phyloP scores from a whole-genome alignment of 2,329 filamentous ascomycete species.

The Calonectria hawksworthii region DNA sequence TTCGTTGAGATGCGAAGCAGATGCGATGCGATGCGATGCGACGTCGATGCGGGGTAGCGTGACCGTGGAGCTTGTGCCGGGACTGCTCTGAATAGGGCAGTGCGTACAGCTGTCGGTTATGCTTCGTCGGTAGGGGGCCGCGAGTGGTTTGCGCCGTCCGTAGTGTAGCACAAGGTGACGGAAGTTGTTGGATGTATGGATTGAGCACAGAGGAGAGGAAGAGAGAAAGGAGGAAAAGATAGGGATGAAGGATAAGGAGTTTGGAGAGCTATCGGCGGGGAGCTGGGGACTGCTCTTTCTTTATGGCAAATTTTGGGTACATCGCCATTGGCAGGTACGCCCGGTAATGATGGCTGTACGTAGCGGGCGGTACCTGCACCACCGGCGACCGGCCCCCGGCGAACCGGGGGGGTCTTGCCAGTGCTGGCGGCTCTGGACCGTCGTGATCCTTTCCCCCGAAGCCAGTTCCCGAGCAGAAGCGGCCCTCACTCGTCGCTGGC shows the following conservation, averaged over 20 bases:
- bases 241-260: conserved; percentile 29
- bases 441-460: conserved; percentile 49
- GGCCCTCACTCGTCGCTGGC: conserved; percentile 17
- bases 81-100: conserved; percentile 43
- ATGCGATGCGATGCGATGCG: conserved; percentile 38
- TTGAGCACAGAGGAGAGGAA: conserved; percentile 17
- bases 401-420: conserved; percentile 44
- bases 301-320: conserved; percentile 44
- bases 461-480: conserved; percentile 43
- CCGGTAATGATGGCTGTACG: conserved; percentile 33
- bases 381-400: conserved; percentile 43
- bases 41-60: conserved; percentile 46
- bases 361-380: conserved; percentile 44
- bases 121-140: conserved; percentile 39
- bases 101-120: conserved; percentile 43
- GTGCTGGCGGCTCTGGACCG: conserved; percentile 29
- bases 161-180: conserved; percentile 4
- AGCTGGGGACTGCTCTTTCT: conserved; percentile 42
- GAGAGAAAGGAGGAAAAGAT: conserved; percentile 33
- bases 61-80: conserved; percentile 44
- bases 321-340: conserved; percentile 38
- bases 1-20: conserved; percentile 33
- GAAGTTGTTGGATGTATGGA: not conserved
- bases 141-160: conserved; percentile 31
- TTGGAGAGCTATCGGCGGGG: conserved; percentile 44